phyloP scores from a whole-genome alignment of 2,329 filamentous ascomycete genomes.

The Cladosporium sp. region DNA sequence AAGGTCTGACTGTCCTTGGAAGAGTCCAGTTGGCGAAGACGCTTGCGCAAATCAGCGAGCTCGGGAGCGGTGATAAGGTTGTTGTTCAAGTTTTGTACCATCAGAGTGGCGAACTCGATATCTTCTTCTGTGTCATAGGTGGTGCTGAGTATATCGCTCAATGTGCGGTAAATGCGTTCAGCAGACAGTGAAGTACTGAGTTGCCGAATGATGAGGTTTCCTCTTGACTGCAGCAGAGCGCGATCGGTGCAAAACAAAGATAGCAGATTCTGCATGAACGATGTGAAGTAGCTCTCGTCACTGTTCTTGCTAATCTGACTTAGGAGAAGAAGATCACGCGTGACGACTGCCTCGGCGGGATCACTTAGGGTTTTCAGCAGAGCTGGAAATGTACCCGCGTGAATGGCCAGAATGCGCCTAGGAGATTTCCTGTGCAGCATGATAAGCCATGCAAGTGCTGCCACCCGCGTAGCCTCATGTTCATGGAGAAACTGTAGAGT shows the following conservation, averaged over 20 bases:
- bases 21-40: slow-evolving; percentile 83
- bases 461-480: slow-evolving; percentile 90
- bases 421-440: slow-evolving; percentile 97
- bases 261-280: slow-evolving; percentile 95
- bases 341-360: slow-evolving; percentile 91
- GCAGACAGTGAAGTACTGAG: slow-evolving; percentile 88
- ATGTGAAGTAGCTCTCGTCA: slow-evolving; percentile 94
- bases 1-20: slow-evolving; percentile 91
- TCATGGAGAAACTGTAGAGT: slow-evolving; percentile 94
- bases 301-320: slow-evolving; percentile 96
- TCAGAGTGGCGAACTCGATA: slow-evolving; percentile 96
- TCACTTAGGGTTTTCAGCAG: slow-evolving; percentile 94
- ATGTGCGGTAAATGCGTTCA: slow-evolving; percentile 89
- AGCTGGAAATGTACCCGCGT: slow-evolving; percentile 94
- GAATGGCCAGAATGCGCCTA: slow-evolving; percentile 80
- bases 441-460: slow-evolving; percentile 90
- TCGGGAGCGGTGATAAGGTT: slow-evolving; percentile 97
- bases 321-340: slow-evolving; percentile 83
- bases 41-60: slow-evolving; percentile 81
- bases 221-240: slow-evolving; percentile 81
- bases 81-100: slow-evolving; percentile 99
- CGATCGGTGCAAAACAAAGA: slow-evolving; percentile 95
- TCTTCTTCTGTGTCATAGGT: slow-evolving; percentile 47
- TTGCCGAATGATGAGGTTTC: slow-evolving; percentile 94
- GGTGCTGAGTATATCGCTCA: slow-evolving; percentile 70